Conservation (phyloP, 768 basidiomycete genomes). For the Inosperma sp. region DNA sequence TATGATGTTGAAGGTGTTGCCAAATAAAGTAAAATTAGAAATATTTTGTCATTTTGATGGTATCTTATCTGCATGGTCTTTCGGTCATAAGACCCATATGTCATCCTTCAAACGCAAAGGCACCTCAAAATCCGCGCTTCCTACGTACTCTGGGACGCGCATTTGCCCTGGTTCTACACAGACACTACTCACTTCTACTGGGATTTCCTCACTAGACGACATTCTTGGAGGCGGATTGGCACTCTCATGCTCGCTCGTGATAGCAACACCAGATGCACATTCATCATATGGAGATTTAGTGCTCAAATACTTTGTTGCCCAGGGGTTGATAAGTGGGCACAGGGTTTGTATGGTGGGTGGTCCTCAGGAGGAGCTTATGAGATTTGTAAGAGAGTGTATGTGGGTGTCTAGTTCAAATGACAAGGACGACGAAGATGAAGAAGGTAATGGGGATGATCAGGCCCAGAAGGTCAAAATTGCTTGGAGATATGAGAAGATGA, state of each 20-base stretch:
- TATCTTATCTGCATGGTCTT: background rate
- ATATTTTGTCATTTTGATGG: background rate
- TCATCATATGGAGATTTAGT: conserved; percentile 82
- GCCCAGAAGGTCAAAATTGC: conserved; percentile 84
- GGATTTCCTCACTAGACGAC: conserved; percentile 91
- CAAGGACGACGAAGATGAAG: conserved; percentile 42
- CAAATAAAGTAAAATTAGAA: background rate
- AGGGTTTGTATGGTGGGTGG: conserved; percentile 62
- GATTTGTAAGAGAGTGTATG: conserved; percentile 71
- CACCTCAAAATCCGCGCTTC: conserved; percentile 34
- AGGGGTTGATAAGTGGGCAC: conserved; percentile 76
- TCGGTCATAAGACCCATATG: conserved; percentile 36
- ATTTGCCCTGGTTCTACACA: conserved; percentile 51
- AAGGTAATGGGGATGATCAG: conserved; percentile 37
- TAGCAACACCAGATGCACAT: conserved; percentile 82
- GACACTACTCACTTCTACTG: conserved; percentile 70
- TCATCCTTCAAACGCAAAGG: conserved; percentile 77
- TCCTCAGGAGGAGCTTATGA: conserved; percentile 37
- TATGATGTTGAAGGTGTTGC: too few relatives aligned
- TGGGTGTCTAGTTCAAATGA: conserved; percentile 48
- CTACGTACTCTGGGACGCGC: conserved; percentile 49
- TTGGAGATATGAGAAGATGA: conserved; percentile 95
- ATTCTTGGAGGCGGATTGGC: conserved; percentile 91
- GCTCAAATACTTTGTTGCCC: conserved; percentile 84
- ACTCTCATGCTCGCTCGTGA: conserved; percentile 65